phyloP scores from a whole-genome alignment of 169 alveolate genomes.

The Toxoplasma gondii region DNA sequence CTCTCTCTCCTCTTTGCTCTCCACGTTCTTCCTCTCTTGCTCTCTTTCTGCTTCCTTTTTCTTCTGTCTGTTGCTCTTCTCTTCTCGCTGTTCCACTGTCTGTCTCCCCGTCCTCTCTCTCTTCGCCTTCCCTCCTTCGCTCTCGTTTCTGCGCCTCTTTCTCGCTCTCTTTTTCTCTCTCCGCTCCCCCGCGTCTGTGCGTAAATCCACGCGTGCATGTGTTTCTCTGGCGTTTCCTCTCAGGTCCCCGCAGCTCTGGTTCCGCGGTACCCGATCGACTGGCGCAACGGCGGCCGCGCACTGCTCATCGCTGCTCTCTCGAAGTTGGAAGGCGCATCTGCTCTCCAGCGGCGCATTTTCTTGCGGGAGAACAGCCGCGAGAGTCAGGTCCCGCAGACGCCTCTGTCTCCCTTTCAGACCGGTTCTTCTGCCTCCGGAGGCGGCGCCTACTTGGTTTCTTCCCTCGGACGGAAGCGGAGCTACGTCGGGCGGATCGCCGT shows the following conservation, averaged over 20 bases:
- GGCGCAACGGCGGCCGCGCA: slow-evolving; percentile 90
- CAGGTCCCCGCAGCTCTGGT: slow-evolving; percentile 86
- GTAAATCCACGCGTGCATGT: not conserved
- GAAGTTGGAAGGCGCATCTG: slow-evolving; percentile 78
- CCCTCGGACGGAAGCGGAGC: slow-evolving; percentile 55
- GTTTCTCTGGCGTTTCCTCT: not conserved
- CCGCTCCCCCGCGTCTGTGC: not conserved
- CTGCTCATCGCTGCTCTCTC: slow-evolving; percentile 83
- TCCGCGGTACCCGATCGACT: slow-evolving; percentile 87
- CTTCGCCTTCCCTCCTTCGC: not conserved
- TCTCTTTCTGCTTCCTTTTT: not conserved
- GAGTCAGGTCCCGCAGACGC: slow-evolving; percentile 51
- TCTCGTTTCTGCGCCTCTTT: not conserved
- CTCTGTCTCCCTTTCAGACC: slow-evolving; percentile 37
- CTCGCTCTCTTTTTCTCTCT: not conserved
- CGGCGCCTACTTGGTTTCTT: slow-evolving; percentile 29
- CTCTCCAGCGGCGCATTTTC: slow-evolving; percentile 44
- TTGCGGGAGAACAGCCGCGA: slow-evolving; percentile 30
- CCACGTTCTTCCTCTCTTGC: not conserved
- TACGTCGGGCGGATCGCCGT: slow-evolving; percentile 49
- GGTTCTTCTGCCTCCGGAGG: slow-evolving; percentile 38
- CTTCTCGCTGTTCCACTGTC: not conserved
- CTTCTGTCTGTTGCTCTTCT: not conserved
- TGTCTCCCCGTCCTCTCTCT: not conserved
- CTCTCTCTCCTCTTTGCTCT: not conserved